A percentile compares a stretch with the other conserved stretches of the same genome.
These are phyloP conservation scores for Corymbia citriodora DNA, from an alignment of 441 rosid genomes.

Conservation along the genomic window DNA sequence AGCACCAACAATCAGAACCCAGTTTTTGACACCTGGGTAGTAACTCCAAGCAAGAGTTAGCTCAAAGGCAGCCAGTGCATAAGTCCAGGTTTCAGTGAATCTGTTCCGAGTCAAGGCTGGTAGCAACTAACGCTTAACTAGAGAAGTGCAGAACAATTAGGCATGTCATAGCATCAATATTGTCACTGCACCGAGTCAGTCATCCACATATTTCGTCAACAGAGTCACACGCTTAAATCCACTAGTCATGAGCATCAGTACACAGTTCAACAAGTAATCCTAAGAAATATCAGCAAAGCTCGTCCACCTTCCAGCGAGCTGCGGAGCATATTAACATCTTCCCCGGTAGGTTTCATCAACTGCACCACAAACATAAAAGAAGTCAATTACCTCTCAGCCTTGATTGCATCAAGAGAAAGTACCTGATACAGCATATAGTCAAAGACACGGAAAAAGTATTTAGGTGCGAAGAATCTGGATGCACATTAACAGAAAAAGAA, in stretches of 20 bases:
- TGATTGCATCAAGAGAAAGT: background rate
- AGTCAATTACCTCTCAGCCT: background rate
- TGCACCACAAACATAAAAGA: background rate
- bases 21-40: background rate
- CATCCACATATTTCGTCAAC: background rate
- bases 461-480: background rate
- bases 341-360: background rate
- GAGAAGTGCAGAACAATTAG: background rate
- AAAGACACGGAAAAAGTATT: background rate
- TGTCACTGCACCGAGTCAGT: background rate
- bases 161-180: background rate
- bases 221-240: background rate
- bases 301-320: background rate
- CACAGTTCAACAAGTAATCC: background rate
- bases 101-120: background rate
- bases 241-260: background rate
- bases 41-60: background rate
- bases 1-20: background rate
- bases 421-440: background rate
- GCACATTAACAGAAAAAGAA: background rate
- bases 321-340: background rate
- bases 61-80: background rate
- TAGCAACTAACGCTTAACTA: background rate
- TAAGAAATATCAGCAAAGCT: background rate
- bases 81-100: background rate